Conservation (phyloP, 345 rosid genomes). For the Syzygium aromaticum region DNA sequence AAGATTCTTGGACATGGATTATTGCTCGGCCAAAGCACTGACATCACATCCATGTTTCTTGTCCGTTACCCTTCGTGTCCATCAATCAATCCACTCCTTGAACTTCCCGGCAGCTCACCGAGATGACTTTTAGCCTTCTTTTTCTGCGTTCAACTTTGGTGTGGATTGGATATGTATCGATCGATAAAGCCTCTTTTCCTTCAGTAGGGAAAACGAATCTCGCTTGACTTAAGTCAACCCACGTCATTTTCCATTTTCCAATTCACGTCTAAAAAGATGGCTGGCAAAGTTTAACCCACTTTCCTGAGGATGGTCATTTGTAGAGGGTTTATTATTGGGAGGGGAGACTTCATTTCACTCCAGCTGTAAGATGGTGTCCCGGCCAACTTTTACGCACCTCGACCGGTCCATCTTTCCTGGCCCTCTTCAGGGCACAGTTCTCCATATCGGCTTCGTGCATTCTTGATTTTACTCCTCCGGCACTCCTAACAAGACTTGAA, state of each 20-base stretch:
- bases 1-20: neutral
- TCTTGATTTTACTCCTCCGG: neutral
- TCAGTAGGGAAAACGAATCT: neutral
- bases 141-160: too few relatives aligned
- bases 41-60: neutral
- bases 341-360: neutral
- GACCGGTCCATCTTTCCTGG: neutral
- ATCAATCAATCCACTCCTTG: neutral
- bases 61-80: neutral
- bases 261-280: neutral
- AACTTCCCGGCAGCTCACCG: neutral
- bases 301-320: too few relatives aligned
- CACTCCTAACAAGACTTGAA: neutral
- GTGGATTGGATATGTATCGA: too few relatives aligned
- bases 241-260: neutral
- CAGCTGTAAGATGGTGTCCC: neutral
- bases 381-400: neutral
- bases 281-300: neutral
- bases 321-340: too few relatives aligned
- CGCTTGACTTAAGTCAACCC: neutral
- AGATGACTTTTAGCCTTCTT: too few relatives aligned
- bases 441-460: too few relatives aligned
- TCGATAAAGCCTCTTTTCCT: neutral
- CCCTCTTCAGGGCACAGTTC: too few relatives aligned
- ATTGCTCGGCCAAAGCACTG: neutral